phyloP scores from a whole-genome alignment of 2,329 filamentous ascomycete genomes.

The Arachnomyces sp. region DNA sequence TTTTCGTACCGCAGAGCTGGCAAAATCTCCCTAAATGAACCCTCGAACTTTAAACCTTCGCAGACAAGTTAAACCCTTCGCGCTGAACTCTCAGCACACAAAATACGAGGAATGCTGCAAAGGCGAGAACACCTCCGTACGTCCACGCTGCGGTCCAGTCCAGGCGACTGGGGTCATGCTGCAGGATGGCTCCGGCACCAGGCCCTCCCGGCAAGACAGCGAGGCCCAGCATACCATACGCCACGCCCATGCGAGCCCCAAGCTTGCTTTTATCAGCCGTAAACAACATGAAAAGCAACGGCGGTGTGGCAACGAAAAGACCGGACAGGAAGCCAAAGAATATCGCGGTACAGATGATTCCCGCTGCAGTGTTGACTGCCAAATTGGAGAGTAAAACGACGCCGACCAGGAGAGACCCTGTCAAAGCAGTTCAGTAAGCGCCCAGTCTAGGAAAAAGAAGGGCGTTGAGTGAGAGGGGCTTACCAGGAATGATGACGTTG shows the following conservation, averaged over 20 bases:
- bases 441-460: no score
- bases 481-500: conserved; percentile 34
- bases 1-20: no score
- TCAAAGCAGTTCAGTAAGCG: conserved; percentile 6
- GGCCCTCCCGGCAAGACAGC: conserved; percentile 43
- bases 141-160: conserved; percentile 30
- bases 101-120: conserved; percentile 10
- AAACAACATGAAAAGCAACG: conserved; percentile 18
- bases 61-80: no score
- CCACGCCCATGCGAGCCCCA: conserved; percentile 48
- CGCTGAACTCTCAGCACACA: not conserved
- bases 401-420: conserved; percentile 18
- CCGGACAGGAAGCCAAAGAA: conserved; percentile 37
- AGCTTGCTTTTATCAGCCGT: conserved; percentile 37
- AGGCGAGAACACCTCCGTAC: conserved; percentile 16
- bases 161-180: conserved; percentile 15
- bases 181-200: conserved; percentile 40
- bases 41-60: no score
- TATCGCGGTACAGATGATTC: conserved; percentile 20
- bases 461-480: not conserved
- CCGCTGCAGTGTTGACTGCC: conserved; percentile 15
- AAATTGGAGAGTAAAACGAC: conserved; percentile 23
- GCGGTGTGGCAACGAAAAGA: conserved; percentile 29
- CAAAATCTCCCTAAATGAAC: no score
- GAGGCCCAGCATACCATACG: conserved; percentile 37